These are phyloP conservation scores for Oxytropis ochrocephala DNA, from an alignment of 306 rosid species.

Conservation along the genomic window DNA sequence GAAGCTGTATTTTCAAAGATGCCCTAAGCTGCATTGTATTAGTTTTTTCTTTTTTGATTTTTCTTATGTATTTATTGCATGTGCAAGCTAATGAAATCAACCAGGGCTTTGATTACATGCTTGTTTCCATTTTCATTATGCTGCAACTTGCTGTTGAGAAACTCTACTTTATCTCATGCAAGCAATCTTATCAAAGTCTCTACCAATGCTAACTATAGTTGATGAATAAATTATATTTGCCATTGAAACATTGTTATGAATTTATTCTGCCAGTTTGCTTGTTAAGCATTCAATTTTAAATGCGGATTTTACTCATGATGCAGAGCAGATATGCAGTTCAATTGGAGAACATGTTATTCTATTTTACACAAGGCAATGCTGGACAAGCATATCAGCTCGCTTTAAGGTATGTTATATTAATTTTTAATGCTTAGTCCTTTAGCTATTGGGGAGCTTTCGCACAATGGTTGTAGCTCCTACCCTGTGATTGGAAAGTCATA, in stretches of 20 bases:
- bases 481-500: neutral
- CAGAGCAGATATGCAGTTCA: slow-evolving; percentile 55
- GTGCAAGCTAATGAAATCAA: slow-evolving; percentile 6
- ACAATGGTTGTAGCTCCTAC: neutral
- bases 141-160: neutral
- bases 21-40: neutral
- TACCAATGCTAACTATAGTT: neutral
- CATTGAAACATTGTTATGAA: neutral
- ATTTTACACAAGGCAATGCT: slow-evolving; percentile 43
- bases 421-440: neutral
- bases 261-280: slow-evolving; percentile 1
- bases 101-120: neutral
- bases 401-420: slow-evolving; percentile 37
- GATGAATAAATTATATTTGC: neutral
- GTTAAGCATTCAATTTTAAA: neutral
- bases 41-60: neutral
- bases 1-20: neutral
- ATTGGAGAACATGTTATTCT: slow-evolving; percentile 50
- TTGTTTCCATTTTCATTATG: neutral
- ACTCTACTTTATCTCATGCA: neutral
- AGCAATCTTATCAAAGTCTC: neutral
- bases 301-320: slow-evolving; percentile 24
- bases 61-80: neutral
- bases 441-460: neutral
- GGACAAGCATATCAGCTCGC: slow-evolving; percentile 50